A percentile compares a stretch with the other conserved stretches of the same genome.
phyloP scores from a whole-genome alignment of 2,329 filamentous ascomycete genomes.

The Ceratocystis huliohia region DNA sequence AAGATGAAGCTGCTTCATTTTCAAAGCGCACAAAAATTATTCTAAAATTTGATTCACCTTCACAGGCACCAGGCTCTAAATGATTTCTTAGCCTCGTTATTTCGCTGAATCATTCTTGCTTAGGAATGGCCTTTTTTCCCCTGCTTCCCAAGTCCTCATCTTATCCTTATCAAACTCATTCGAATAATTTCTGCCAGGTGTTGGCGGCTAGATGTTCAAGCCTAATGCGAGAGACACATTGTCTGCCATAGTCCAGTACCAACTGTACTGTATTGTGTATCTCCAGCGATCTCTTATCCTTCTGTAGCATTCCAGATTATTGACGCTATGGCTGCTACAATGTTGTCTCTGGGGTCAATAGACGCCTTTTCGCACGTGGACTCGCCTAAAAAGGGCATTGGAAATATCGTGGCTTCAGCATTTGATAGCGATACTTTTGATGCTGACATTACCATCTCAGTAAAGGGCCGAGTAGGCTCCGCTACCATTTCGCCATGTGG shows the following conservation, averaged over 20 bases:
- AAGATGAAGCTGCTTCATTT: not conserved
- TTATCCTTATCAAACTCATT: not conserved
- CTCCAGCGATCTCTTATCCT: not conserved
- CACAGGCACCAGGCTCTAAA: too few relatives aligned
- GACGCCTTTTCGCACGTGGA: slow-evolving; percentile 25
- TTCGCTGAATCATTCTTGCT: not conserved
- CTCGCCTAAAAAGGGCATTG: slow-evolving; percentile 37
- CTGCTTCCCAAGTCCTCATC: not conserved
- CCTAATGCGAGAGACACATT: not conserved
- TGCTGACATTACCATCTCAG: slow-evolving; percentile 68
- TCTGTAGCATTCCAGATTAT: not conserved
- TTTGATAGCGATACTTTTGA: slow-evolving; percentile 83
- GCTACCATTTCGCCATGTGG: slow-evolving; percentile 88
- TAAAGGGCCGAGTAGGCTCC: slow-evolving; percentile 71
- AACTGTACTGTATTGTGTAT: not conserved
- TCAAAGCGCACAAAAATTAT: not conserved
- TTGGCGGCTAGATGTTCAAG: not conserved
- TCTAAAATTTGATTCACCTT: not conserved
- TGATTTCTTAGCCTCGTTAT: not conserved
- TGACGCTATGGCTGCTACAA: not conserved
- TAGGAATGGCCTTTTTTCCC: not conserved
- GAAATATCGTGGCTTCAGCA: slow-evolving; percentile 50
- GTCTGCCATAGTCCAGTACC: not conserved
- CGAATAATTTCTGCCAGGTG: not conserved
- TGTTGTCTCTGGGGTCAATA: not conserved